Evolutionary conservation across 2,329 filamentous ascomycete genomes (phyloP).

Genomic region (Thielaviopsis euricoi): DNA sequence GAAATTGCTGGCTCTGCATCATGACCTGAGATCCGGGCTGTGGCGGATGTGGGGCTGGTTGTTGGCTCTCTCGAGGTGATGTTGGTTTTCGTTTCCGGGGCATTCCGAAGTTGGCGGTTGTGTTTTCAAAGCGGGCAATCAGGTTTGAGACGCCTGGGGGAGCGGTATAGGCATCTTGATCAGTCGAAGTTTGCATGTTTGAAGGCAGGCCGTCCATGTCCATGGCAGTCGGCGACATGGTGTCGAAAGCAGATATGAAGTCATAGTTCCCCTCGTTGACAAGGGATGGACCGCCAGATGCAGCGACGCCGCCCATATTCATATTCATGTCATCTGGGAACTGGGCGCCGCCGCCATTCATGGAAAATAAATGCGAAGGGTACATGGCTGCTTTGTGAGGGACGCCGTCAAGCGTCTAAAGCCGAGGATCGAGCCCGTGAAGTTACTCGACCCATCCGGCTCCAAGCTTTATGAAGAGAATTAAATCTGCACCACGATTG

Average conservation of each 20-base stretch:
- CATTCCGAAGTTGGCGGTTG: neutral
- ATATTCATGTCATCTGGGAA: neutral
- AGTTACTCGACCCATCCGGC: slow-evolving; percentile 6
- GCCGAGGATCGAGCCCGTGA: neutral
- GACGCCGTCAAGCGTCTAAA: neutral
- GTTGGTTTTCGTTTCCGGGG: slow-evolving; percentile 5
- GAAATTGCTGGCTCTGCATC: slow-evolving; percentile 4
- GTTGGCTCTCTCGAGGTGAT: slow-evolving; percentile 3
- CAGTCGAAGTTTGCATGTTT: neutral
- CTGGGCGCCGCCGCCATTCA: neutral
- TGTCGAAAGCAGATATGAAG: neutral
- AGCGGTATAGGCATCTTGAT: neutral
- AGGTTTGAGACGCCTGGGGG: slow-evolving; percentile 10
- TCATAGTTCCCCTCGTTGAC: neutral
- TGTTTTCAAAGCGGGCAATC: slow-evolving; percentile 12
- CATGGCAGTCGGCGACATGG: neutral
- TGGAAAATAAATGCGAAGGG: neutral
- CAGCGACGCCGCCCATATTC: neutral
- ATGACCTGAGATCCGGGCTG: slow-evolving; percentile 3
- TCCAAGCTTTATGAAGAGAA: neutral
- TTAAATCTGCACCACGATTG: too few relatives aligned
- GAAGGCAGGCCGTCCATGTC: neutral
- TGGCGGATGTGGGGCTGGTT: slow-evolving; percentile 2
- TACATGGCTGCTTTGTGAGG: slow-evolving; percentile 2
- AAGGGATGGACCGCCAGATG: too few relatives aligned